Base-by-base conservation (phyloP, 176 grass and related monocot genomes). In the Miscanthus lutarioriparius region DNA sequence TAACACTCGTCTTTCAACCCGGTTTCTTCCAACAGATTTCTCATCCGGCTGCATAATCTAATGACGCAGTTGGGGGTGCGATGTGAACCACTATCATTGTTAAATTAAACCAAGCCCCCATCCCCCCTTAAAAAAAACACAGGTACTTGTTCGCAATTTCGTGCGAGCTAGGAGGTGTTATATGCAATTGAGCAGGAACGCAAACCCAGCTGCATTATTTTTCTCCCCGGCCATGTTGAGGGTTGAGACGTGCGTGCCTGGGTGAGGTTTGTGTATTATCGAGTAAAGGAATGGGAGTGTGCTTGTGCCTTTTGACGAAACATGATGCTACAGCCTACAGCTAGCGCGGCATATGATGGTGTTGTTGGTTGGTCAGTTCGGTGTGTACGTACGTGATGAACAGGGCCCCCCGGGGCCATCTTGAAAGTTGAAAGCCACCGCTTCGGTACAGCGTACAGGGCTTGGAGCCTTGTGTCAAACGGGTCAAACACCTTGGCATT, bases 251-350 rank as follows among this genome's bases (percentile, higher is more conserved):
- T 49, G 64, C 88, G 65, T 90, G 83, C 36, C 6, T 58, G 54
- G 54, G 8, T 22, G 54, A 56, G 19, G 19, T 56, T 7, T 9
- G 20, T 56, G 51, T 0, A 54, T 11, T 0, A 54, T 11, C 4
- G 30, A 33, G n/a, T 6, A 14, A 39, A 67, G 77, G 33, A 30
- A 20, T 15, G 86, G 41, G 68, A 74, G 23, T 40, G 53, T 30
- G 74, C 3, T 72, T 39, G 30, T 77, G 39, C 82, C 40, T 76
- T 85, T 89, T 85, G 87, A 89, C 83, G 27, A 77, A 85, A 54
- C 43, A 2, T 22, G 37, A 70, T 47, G 26, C 26, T 28, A 28
- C 70, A 30, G 61, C 1, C 8, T 37, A 78, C 56, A 39, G 27
- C 23, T 35, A 28, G 47, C 72, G 14, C 15, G 40, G 37, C 19